Conservation (phyloP, 768 basidiomycete species). For the Tephrocybe sp. region DNA sequence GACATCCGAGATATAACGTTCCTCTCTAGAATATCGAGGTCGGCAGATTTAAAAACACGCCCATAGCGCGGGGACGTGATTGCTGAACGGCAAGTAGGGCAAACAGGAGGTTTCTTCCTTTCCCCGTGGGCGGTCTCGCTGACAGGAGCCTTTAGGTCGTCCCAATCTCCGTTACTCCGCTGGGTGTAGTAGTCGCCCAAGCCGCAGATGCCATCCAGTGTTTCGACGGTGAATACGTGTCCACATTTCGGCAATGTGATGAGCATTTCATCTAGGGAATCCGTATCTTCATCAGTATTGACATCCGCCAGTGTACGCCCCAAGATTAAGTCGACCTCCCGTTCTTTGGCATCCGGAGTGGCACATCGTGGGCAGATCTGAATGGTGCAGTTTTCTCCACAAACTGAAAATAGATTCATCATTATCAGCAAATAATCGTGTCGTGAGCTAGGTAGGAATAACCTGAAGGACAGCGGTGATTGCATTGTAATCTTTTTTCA, state of each 20-base stretch:
- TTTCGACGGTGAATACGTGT: slow-evolving; percentile 70
- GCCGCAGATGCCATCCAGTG: slow-evolving; percentile 58
- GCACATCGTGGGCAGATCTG: slow-evolving; percentile 58
- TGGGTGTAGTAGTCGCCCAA: slow-evolving; percentile 49
- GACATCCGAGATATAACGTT: slow-evolving; percentile 57
- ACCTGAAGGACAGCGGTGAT: slow-evolving; percentile 70
- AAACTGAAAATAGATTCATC: slow-evolving; percentile 42
- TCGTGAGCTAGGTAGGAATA: slow-evolving; percentile 11
- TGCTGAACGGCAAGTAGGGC: slow-evolving; percentile 58
- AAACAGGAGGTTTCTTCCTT: slow-evolving; percentile 42
- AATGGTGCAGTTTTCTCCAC: slow-evolving; percentile 57
- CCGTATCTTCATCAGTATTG: slow-evolving; percentile 25
- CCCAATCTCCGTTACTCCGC: slow-evolving; percentile 38
- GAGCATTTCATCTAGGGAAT: slow-evolving; percentile 44
- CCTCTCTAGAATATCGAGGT: slow-evolving; percentile 62
- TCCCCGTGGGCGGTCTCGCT: slow-evolving; percentile 10
- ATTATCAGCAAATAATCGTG: neutral
- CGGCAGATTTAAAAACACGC: slow-evolving; percentile 57
- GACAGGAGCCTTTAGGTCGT: slow-evolving; percentile 40
- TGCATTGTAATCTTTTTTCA: slow-evolving; percentile 45
- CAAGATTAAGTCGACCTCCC: slow-evolving; percentile 61
- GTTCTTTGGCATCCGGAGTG: slow-evolving; percentile 28
- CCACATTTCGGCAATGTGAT: slow-evolving; percentile 61
- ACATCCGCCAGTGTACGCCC: slow-evolving; percentile 49
- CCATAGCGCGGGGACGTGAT: slow-evolving; percentile 62